These are phyloP conservation scores for Blastobotrys capitulatus DNA, from an alignment of 1,139 yeast genomes.

Conservation along the genomic window DNA sequence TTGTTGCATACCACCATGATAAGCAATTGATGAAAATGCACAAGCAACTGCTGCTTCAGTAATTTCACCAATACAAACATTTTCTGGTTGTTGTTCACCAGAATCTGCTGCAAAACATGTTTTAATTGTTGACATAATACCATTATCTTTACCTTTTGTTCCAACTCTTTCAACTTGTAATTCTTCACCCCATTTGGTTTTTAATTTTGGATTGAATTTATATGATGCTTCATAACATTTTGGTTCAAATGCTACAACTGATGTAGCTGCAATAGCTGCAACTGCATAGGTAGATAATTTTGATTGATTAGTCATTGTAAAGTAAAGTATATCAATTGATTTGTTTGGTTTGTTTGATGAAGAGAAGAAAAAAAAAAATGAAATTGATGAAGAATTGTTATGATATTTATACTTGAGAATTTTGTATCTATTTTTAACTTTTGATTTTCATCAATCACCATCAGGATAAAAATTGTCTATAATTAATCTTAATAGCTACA, in stretches of 20 bases:
- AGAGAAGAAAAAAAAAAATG: not conserved
- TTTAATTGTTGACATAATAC: slow-evolving; percentile 1
- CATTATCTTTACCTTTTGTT: not conserved
- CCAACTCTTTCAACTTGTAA: not conserved
- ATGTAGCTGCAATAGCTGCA: not conserved
- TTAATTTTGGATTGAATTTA: not conserved
- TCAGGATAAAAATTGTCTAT: too few species aligned
- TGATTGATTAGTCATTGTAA: slow-evolving; percentile 1
- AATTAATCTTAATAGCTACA: too few species aligned
- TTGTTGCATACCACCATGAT: slow-evolving; percentile 6
- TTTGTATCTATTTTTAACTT: not conserved
- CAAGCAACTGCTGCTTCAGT: slow-evolving; percentile 7
- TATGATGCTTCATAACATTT: slow-evolving; percentile 1
- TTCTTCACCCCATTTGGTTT: slow-evolving; percentile 1
- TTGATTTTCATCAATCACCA: too few species aligned
- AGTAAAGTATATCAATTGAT: too few species aligned
- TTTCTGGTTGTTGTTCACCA: slow-evolving; percentile 6
- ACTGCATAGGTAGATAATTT: not conserved
- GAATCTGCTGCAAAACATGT: slow-evolving; percentile 6
- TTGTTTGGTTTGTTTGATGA: not conserved
- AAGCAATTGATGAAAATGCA: slow-evolving; percentile 7
- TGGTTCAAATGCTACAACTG: slow-evolving; percentile 2
- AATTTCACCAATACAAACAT: slow-evolving; percentile 5
- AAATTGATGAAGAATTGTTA: not conserved
- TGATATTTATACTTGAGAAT: not conserved